Evolutionary conservation across 2,329 filamentous ascomycete species (phyloP), one percentile per base, ranked within the genome.

Genomic region (Penicillium sp.): DNA sequence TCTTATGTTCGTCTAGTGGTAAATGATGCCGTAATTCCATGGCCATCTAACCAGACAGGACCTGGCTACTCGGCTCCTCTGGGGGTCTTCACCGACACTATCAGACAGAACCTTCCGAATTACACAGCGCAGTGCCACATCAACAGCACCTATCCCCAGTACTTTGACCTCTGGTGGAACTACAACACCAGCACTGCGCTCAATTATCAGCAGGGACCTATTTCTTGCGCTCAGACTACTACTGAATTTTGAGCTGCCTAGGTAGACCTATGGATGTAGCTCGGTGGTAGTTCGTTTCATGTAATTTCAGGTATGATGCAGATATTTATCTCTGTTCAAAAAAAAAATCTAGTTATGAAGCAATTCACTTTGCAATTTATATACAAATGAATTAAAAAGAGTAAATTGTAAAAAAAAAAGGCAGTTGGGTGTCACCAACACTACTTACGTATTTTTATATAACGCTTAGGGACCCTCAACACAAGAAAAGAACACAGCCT

Each of bases 11-110:
- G 63, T 3, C 12, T 65, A 1, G 57, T 65, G 1, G 53, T 65
- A 6, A 66, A 66, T 11, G 63, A 66, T 45, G 64, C 63, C 6
- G 63, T 66, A 0, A 60, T 65, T 9, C 61, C 60, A 3, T 58
- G 60, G 18, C 54, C 52, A 5, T 38, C 23, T 4, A 63, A 62
- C 47, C 60, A 62, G 24, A 52, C 52, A 7, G 62, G 62, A 6
- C 61, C 62, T n/a, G 61, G 61, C 2, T 64, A 58, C 45, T 61
- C 62, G 7, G 63, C 60, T 38, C 57, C 62, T 18, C 43, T 64
- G 54, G 47, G 18, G 4, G 35, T 40, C n/a, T 38, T 38, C 33
- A 38, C 33, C 33, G 33, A 38, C 14, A 16, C 33, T 14, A 38
- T 38, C 11, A 38, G 7, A 38, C 11, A 5, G 33, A 38, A 38